A percentile compares a stretch with the other conserved stretches of the same genome.
Evolutionary conservation across 768 basidiomycete species (phyloP).

Genomic region (Mycena belliarum): DNA sequence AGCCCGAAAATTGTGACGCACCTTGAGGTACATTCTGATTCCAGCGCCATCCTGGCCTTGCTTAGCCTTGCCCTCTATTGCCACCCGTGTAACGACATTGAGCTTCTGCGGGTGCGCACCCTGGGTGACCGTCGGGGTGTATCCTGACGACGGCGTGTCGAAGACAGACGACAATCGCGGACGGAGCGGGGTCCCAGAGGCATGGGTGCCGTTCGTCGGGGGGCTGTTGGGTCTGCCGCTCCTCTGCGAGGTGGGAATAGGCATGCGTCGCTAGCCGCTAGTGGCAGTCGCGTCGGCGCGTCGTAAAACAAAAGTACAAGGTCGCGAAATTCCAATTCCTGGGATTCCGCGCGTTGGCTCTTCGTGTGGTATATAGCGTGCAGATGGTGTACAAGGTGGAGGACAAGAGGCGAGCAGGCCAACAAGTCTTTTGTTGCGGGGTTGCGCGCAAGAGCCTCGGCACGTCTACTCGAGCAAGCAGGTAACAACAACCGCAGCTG

Average conservation of each 20-base stretch:
- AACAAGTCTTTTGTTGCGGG: background rate
- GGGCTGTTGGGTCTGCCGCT: conserved; percentile 19
- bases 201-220: background rate
- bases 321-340: background rate
- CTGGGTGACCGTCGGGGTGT: conserved; percentile 14
- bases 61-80: conserved; percentile 73
- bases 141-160: conserved; percentile 16
- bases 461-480: background rate
- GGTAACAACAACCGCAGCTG: background rate
- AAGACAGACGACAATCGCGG: conserved; percentile 8
- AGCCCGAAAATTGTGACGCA: conserved; percentile 25
- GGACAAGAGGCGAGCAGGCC: background rate
- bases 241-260: conserved; percentile 14
- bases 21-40: conserved; percentile 79
- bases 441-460: too few species aligned
- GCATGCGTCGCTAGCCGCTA: background rate
- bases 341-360: background rate
- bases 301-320: conserved; percentile 10
- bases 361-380: background rate
- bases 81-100: conserved; percentile 64
- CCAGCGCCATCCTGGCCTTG: conserved; percentile 63
- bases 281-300: conserved; percentile 6
- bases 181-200: conserved; percentile 10
- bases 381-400: background rate
- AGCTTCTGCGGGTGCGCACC: conserved; percentile 10